Conservation (phyloP, 805 yeast species). For the Cyberlindnera mississippiensis region DNA sequence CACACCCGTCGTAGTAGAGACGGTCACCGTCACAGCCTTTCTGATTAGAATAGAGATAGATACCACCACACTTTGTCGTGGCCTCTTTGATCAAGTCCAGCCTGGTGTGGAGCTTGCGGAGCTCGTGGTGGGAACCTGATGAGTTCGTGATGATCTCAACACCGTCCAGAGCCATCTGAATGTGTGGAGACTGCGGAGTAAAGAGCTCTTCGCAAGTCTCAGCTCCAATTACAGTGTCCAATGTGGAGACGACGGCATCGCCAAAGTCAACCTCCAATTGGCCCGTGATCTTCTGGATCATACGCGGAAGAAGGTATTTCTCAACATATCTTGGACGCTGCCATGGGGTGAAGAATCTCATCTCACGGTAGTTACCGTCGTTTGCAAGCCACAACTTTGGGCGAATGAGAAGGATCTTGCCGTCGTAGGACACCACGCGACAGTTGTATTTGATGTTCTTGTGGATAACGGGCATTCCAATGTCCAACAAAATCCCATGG, state of each 20-base stretch:
- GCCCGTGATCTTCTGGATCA: conserved; percentile 59
- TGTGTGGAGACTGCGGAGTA: conserved; percentile 95
- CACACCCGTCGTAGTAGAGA: conserved; percentile 95
- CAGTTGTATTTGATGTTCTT: conserved; percentile 89
- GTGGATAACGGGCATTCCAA: conserved; percentile 93
- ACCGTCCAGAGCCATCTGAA: conserved; percentile 88
- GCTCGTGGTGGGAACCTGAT: conserved; percentile 94
- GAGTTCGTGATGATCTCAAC: conserved; percentile 97
- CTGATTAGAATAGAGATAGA: conserved; percentile 90
- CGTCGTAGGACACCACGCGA: conserved; percentile 76
- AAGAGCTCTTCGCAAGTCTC: conserved; percentile 98
- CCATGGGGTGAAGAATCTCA: conserved; percentile 98
- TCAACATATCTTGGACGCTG: conserved; percentile 72
- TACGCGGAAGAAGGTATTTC: conserved; percentile 64
- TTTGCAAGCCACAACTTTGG: conserved; percentile 94
- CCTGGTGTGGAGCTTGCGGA: conserved; percentile 83
- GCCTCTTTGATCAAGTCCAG: conserved; percentile 86
- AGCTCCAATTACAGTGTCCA: conserved; percentile 90
- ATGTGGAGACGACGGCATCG: conserved; percentile 80
- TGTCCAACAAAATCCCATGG: conserved; percentile 74
- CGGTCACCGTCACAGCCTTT: conserved; percentile 99
- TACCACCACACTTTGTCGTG: conserved; percentile 94
- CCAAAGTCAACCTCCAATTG: conserved; percentile 77
- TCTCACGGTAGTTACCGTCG: conserved; percentile 97
- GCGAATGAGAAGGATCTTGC: conserved; percentile 75